Conservation (phyloP, 176 grass and related monocot genomes). For the Phoenix roebelenii region DNA sequence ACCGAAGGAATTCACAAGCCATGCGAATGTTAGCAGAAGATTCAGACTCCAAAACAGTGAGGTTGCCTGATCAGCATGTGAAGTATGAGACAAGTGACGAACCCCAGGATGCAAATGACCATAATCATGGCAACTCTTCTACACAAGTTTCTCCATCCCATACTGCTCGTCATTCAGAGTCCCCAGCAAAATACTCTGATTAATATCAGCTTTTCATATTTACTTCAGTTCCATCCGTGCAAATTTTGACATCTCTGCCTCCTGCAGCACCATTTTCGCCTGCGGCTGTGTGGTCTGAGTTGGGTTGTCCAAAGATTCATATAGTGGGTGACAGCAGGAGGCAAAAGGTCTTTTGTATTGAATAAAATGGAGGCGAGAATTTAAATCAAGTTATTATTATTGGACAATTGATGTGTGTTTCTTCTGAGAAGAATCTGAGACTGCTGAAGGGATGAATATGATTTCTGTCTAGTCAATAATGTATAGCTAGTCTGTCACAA, state of each 20-base stretch:
- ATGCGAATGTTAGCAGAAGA: not conserved
- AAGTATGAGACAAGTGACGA: not conserved
- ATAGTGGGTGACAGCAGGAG: not conserved
- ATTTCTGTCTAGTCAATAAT: too few species aligned
- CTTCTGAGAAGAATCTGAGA: too few species aligned
- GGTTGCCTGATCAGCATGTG: not conserved
- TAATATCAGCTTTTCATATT: not conserved
- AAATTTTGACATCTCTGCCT: slow-evolving; percentile 1
- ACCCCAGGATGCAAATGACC: not conserved
- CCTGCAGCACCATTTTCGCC: not conserved
- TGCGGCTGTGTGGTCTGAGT: too few species aligned
- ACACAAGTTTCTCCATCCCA: not conserved
- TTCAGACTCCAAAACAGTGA: too few species aligned
- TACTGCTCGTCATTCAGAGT: not conserved
- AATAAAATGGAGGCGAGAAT: slow-evolving; percentile 1
- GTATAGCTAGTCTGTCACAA: too few species aligned
- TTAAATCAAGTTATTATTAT: not conserved
- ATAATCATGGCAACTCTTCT: not conserved
- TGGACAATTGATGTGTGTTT: too few species aligned
- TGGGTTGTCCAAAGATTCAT: not conserved
- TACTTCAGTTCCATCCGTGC: not conserved
- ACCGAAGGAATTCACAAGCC: slow-evolving; percentile 23
- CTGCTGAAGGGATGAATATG: too few species aligned
- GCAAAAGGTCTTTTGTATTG: slow-evolving; percentile 3
- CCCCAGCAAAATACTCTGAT: not conserved